These are phyloP conservation scores for Lepidium sativum DNA, from an alignment of 345 rosid genomes.

Conservation along the genomic window DNA sequence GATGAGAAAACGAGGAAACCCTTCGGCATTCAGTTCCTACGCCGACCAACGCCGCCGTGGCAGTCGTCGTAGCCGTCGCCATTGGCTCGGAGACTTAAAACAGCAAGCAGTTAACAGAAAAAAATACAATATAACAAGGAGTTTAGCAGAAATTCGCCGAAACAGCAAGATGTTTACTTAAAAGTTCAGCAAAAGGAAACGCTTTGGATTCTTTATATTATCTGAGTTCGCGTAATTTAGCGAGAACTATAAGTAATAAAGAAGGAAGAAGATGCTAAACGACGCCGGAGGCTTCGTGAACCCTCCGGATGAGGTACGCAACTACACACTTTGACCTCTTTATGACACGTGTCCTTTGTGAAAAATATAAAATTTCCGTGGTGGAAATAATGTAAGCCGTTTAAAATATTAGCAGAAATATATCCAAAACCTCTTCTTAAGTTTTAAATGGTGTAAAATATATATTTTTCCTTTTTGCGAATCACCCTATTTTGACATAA, in stretches of 20 bases:
- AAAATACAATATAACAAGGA: background rate
- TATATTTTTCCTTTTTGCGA: no score
- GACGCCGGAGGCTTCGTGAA: conserved; percentile 30
- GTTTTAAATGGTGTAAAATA: no score
- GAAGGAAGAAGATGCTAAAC: conserved; percentile 14
- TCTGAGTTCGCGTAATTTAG: background rate
- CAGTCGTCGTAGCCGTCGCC: conserved; percentile 34
- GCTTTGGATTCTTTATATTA: background rate
- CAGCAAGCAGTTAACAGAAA: background rate
- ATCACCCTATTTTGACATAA: no score
- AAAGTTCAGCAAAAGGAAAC: conserved; percentile 19
- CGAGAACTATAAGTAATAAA: background rate
- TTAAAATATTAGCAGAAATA: no score
- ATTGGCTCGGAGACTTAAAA: background rate
- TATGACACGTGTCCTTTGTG: conserved; percentile 17
- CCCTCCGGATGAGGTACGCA: conserved; percentile 18
- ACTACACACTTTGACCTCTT: background rate
- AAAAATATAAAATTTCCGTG: background rate
- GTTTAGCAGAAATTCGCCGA: background rate
- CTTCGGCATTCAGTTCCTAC: conserved; percentile 6
- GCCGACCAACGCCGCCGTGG: conserved; percentile 28
- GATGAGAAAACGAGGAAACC: conserved; percentile 21
- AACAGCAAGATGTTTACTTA: conserved; percentile 26
- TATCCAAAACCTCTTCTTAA: no score
- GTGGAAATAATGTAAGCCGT: conserved; percentile 6